Evolutionary conservation across 768 basidiomycete genomes (phyloP).

Genomic region (Tylopilus sp.): DNA sequence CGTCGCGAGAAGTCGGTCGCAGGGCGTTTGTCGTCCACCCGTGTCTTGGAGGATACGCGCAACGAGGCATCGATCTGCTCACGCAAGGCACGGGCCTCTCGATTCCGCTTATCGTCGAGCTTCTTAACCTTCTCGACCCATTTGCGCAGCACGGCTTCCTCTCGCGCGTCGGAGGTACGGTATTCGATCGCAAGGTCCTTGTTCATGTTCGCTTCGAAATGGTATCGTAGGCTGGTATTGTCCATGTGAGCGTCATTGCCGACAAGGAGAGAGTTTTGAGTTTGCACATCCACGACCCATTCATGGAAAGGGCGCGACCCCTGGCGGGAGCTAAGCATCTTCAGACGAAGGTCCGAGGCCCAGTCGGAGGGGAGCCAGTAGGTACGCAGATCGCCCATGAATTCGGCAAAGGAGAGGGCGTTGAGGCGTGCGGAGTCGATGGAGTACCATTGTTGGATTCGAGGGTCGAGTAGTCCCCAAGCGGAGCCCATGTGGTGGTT

Average conservation of each 20-base stretch:
- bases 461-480: not conserved
- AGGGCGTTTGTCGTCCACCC: too few species aligned
- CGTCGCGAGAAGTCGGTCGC: too few species aligned
- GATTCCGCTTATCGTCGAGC: not conserved
- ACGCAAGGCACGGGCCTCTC: not conserved
- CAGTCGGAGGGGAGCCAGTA: not conserved
- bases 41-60: not conserved
- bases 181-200: not conserved
- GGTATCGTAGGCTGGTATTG: not conserved
- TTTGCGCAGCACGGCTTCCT: not conserved
- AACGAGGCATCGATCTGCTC: not conserved
- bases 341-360: not conserved
- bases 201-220: not conserved
- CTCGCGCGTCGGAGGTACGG: not conserved
- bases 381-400: not conserved
- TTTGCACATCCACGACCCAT: not conserved
- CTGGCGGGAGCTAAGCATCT: not conserved
- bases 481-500: too few species aligned
- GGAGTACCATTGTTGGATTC: not conserved
- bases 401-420: not conserved
- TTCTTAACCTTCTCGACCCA: not conserved
- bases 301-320: not conserved
- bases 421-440: not conserved
- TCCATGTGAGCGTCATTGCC: not conserved
- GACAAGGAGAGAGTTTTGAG: not conserved